These are phyloP conservation scores for Diplotaxis tenuifolia DNA, from an alignment of 345 rosid genomes.

Conservation along the genomic window DNA sequence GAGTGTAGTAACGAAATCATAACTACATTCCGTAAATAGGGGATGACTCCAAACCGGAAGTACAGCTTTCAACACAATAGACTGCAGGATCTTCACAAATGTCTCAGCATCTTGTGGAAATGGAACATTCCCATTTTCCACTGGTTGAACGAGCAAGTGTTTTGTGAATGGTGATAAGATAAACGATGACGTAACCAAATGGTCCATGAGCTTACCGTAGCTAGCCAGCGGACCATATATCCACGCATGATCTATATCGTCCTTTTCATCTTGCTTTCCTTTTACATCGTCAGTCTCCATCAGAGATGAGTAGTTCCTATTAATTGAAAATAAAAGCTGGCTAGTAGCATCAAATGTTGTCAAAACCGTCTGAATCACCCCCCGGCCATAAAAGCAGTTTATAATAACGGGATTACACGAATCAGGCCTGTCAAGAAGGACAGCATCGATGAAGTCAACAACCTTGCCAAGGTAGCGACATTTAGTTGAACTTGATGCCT, in stretches of 20 bases:
- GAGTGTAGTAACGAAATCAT: conserved; percentile 65
- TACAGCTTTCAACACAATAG: conserved; percentile 85
- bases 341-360: conserved; percentile 96
- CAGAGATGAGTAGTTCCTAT: conserved; percentile 69
- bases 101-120: conserved; percentile 86
- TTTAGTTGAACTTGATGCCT: conserved; percentile 70
- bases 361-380: conserved; percentile 77
- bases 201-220: conserved; percentile 93
- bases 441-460: conserved; percentile 77
- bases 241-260: conserved; percentile 74
- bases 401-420: conserved; percentile 82
- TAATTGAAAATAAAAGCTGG: conserved; percentile 70
- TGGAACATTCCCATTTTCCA: conserved; percentile 57
- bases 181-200: conserved; percentile 82
- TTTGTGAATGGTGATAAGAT: conserved; percentile 86
- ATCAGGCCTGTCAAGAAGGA: conserved; percentile 84
- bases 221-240: conserved; percentile 89
- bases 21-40: conserved; percentile 77
- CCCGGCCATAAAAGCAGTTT: conserved; percentile 77
- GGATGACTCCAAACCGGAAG: conserved; percentile 92
- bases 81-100: conserved; percentile 88
- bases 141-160: conserved; percentile 77
- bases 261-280: conserved; percentile 64
- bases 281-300: conserved; percentile 85
- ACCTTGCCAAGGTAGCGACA: conserved; percentile 95